Conservation (phyloP, 257 asterid species). For the Misopates orontium region DNA sequence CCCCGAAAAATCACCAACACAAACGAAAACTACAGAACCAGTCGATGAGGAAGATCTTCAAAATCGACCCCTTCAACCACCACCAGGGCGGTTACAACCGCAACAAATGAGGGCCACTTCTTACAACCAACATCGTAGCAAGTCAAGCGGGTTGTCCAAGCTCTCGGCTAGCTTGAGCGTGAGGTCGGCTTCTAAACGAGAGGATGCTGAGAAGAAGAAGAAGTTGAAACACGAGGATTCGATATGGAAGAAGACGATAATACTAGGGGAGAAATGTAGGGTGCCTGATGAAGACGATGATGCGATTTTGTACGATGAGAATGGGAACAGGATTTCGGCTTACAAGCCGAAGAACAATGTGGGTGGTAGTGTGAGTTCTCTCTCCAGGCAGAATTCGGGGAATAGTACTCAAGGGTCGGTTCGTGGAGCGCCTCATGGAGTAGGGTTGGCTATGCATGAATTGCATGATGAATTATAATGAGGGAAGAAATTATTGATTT, state of each 20-base stretch:
- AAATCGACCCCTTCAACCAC: not conserved
- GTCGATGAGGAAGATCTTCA: not conserved
- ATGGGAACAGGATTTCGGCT: constrained; percentile 41
- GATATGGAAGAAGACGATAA: constrained; percentile 50
- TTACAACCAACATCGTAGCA: constrained; percentile 31
- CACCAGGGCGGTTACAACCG: not conserved
- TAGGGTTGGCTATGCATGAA: too few species aligned
- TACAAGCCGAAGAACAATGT: constrained; percentile 35
- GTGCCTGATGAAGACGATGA: constrained; percentile 47
- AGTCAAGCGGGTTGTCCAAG: constrained; percentile 17
- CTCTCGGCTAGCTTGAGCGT: constrained; percentile 36
- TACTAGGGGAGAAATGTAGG: constrained; percentile 52
- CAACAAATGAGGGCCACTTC: constrained; percentile 20
- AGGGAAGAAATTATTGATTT: too few species aligned
- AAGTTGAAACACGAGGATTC: constrained; percentile 53
- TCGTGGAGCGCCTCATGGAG: too few species aligned
- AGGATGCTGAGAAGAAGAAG: constrained; percentile 30
- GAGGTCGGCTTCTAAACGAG: constrained; percentile 25
- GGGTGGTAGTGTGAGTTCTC: not conserved
- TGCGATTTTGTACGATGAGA: constrained; percentile 41
- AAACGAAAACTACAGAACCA: not conserved
- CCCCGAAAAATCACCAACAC: not conserved
- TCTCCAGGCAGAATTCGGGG: constrained; percentile 26
- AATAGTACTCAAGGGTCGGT: too few species aligned
- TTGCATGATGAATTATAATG: too few species aligned